Conservation (phyloP, 495 filamentous ascomycete species). For the Penicillium arizonense region DNA sequence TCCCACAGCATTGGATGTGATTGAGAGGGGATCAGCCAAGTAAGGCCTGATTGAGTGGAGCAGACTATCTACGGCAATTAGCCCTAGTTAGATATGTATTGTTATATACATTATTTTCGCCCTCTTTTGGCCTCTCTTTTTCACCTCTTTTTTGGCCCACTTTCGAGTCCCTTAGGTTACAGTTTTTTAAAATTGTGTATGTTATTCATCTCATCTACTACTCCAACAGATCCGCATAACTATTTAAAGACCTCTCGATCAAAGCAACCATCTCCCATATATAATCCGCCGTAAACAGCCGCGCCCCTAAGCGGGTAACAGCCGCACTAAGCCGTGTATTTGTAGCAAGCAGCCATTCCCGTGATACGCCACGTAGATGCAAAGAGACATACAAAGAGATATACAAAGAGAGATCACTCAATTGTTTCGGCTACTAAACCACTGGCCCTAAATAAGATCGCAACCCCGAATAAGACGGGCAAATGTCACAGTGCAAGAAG, state of each 20-base stretch:
- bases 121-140: no score
- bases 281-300: slow-evolving; percentile 65
- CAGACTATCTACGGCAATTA: no score
- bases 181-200: background rate
- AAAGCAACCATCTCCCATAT: slow-evolving; percentile 66
- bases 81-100: no score
- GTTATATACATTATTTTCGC: no score
- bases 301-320: slow-evolving; percentile 65
- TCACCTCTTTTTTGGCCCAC: no score
- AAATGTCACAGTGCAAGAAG: no score
- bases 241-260: slow-evolving; percentile 60
- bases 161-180: background rate
- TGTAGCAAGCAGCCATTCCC: slow-evolving; percentile 49
- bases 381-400: no score
- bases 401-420: no score
- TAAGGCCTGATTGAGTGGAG: background rate
- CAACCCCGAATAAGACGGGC: no score
- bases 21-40: background rate
- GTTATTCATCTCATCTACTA: background rate
- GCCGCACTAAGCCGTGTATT: slow-evolving; percentile 60
- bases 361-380: slow-evolving; percentile 53
- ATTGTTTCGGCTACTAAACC: no score
- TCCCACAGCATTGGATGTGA: background rate
- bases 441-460: no score
- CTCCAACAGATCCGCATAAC: slow-evolving; percentile 64